Percentiles rank a stretch among this genome's conserved stretches.
These are phyloP conservation scores for Teunomyces lycoperdinae DNA, from an alignment of 805 yeast species.

Conservation along the genomic window DNA sequence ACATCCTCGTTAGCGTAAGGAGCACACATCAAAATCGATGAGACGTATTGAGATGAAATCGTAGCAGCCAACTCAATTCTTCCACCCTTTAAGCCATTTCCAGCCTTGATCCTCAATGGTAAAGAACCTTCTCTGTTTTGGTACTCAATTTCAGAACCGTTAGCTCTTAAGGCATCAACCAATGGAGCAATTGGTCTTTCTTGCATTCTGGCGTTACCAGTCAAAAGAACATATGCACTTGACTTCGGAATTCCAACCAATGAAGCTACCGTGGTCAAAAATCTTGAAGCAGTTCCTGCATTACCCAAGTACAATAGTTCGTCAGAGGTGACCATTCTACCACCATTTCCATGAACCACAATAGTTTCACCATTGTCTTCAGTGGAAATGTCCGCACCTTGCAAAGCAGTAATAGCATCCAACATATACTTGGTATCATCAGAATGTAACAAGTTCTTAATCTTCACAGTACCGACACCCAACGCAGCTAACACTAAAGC, in stretches of 20 bases:
- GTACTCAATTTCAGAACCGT: constrained; percentile 76
- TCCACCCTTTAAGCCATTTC: constrained; percentile 80
- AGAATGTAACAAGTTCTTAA: constrained; percentile 86
- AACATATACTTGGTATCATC: constrained; percentile 97
- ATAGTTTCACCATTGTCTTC: constrained; percentile 91
- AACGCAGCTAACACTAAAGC: constrained; percentile 91
- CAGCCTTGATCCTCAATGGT: constrained; percentile 73
- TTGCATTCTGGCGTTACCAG: constrained; percentile 97
- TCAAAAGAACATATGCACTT: constrained; percentile 56
- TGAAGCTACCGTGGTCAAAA: constrained; percentile 90
- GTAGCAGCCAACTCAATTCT: constrained; percentile 92
- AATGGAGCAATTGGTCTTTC: constrained; percentile 96
- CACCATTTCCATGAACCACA: constrained; percentile 82
- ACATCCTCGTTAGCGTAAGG: constrained; percentile 91
- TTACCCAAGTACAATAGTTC: constrained; percentile 86
- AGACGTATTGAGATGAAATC: constrained; percentile 94
- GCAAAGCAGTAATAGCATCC: constrained; percentile 72
- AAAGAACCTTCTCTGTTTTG: constrained; percentile 75
- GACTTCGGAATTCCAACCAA: constrained; percentile 51
- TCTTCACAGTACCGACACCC: constrained; percentile 78
- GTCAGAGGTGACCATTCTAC: constrained; percentile 59
- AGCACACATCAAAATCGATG: constrained; percentile 95
- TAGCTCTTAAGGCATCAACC: constrained; percentile 81
- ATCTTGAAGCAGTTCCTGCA: constrained; percentile 97
- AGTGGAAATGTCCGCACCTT: constrained; percentile 78